These are phyloP conservation scores for Fusarium sp. DNA, from an alignment of 2,329 filamentous ascomycete genomes.

Conservation along the genomic window DNA sequence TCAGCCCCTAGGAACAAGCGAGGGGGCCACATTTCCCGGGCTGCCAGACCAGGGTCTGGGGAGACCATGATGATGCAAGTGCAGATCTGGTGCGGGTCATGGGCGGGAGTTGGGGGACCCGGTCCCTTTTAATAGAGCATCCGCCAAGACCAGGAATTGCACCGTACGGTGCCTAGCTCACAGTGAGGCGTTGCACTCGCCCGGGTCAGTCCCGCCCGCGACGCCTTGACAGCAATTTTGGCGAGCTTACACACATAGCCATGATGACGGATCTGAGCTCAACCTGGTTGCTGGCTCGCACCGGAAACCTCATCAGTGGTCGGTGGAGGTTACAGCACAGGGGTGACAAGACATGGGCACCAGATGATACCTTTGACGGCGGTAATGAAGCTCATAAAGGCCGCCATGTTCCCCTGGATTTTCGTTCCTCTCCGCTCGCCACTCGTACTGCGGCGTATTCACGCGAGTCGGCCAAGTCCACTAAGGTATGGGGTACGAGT, in stretches of 20 bases:
- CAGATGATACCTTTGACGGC: background rate
- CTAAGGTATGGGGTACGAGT: slow-evolving; percentile 23
- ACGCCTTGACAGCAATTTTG: background rate
- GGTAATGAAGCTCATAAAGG: slow-evolving; percentile 8
- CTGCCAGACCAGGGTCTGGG: slow-evolving; percentile 25
- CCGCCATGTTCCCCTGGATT: slow-evolving; percentile 24
- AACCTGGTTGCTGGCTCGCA: background rate
- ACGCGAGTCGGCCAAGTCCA: slow-evolving; percentile 36
- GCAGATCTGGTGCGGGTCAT: slow-evolving; percentile 29
- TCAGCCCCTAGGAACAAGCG: slow-evolving; percentile 38
- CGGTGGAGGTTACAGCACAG: background rate
- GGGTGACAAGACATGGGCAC: background rate
- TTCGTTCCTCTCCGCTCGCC: slow-evolving; percentile 15
- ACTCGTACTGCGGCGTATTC: slow-evolving; percentile 24
- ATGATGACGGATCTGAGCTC: background rate
- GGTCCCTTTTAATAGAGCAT: slow-evolving; percentile 5
- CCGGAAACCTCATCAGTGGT: slow-evolving; percentile 5
- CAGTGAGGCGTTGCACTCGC: slow-evolving; percentile 6
- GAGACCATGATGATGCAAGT: slow-evolving; percentile 32
- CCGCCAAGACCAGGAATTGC: slow-evolving; percentile 10
- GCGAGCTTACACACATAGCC: too few species aligned
- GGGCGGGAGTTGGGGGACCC: slow-evolving; percentile 14
- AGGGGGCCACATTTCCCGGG: slow-evolving; percentile 15
- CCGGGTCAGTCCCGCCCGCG: background rate
- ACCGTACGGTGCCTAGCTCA: too few species aligned